Percentiles rank a stretch among this genome's conserved stretches.
phyloP scores from a whole-genome alignment of 371 early-diverging fungal species.

The Mucor racemosus region DNA sequence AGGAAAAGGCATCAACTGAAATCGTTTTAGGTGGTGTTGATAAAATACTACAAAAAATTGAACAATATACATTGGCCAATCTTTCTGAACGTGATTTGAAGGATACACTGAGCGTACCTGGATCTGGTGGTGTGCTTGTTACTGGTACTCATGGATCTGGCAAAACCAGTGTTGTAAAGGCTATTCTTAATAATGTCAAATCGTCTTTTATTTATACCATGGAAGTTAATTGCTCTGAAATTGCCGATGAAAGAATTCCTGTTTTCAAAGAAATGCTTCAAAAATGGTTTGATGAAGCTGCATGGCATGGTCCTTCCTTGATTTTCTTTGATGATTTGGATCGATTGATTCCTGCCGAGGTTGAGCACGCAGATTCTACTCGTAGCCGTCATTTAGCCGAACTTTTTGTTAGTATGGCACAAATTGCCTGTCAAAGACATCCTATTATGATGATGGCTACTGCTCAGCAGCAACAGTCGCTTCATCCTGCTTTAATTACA shows the following conservation, averaged over 20 bases:
- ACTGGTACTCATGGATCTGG: constrained; percentile 89
- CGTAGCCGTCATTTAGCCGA: constrained; percentile 75
- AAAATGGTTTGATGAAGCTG: constrained; percentile 70
- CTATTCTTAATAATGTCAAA: constrained; percentile 48
- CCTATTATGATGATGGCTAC: constrained; percentile 72
- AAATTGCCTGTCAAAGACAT: constrained; percentile 50
- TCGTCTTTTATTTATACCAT: constrained; percentile 59
- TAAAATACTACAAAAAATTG: constrained; percentile 45
- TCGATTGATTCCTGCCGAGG: constrained; percentile 83
- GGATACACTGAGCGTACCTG: constrained; percentile 54
- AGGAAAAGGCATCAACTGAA: neutral
- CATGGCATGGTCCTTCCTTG: constrained; percentile 82
- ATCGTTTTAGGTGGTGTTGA: constrained; percentile 56
- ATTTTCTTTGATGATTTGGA: constrained; percentile 98
- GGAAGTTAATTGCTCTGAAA: constrained; percentile 67
- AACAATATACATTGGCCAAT: constrained; percentile 58
- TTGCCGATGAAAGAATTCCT: constrained; percentile 66
- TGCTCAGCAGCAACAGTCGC: constrained; percentile 67
- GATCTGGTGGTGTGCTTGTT: constrained; percentile 77
- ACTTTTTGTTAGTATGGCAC: constrained; percentile 58
- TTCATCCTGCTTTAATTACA: constrained; percentile 67
- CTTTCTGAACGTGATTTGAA: constrained; percentile 56
- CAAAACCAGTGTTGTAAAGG: constrained; percentile 74
- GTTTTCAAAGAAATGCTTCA: constrained; percentile 70
- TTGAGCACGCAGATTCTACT: constrained; percentile 78